Evolutionary conservation across 331 rosid species (phyloP).

Genomic region (Telfairia occidentalis): DNA sequence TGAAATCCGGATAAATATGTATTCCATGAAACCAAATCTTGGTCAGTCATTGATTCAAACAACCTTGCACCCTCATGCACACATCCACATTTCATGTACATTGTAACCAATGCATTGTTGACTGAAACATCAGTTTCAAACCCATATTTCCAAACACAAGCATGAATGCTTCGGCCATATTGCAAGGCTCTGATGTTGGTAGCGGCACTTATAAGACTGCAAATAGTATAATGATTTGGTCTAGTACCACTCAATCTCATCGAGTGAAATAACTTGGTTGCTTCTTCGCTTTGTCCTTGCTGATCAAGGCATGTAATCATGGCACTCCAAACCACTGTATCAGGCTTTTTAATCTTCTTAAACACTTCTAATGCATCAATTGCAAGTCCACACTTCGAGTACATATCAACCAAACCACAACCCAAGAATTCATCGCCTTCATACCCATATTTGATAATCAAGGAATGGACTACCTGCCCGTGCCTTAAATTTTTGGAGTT

Average conservation of each 20-base stretch:
- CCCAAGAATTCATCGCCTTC: conserved; percentile 40
- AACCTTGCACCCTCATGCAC: conserved; percentile 29
- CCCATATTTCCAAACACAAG: conserved; percentile 45
- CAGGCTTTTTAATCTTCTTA: conserved; percentile 33
- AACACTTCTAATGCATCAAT: conserved; percentile 43
- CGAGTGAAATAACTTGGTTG: conserved; percentile 29
- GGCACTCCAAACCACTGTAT: conserved; percentile 60
- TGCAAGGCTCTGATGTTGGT: conserved; percentile 28
- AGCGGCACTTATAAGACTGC: conserved; percentile 49
- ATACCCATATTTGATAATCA: conserved; percentile 38
- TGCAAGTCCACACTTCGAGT: conserved; percentile 39
- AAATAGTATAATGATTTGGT: conserved; percentile 43
- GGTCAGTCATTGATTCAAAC: conserved; percentile 36
- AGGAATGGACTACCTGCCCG: conserved; percentile 40
- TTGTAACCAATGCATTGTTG: conserved; percentile 45
- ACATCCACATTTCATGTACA: conserved; percentile 48
- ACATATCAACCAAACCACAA: conserved; percentile 45
- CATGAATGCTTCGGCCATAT: conserved; percentile 48
- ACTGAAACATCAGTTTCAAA: conserved; percentile 33
- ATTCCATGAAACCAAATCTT: conserved; percentile 62
- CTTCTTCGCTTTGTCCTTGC: conserved; percentile 42
- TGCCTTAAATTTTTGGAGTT: conserved; percentile 32
- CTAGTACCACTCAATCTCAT: conserved; percentile 34
- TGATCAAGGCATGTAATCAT: conserved; percentile 55
- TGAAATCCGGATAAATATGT: conserved; percentile 42